Percentiles rank a stretch among this genome's conserved stretches.
Evolutionary conservation across 2,329 filamentous ascomycete genomes (phyloP).

Genomic region (Orbilia javanica): DNA sequence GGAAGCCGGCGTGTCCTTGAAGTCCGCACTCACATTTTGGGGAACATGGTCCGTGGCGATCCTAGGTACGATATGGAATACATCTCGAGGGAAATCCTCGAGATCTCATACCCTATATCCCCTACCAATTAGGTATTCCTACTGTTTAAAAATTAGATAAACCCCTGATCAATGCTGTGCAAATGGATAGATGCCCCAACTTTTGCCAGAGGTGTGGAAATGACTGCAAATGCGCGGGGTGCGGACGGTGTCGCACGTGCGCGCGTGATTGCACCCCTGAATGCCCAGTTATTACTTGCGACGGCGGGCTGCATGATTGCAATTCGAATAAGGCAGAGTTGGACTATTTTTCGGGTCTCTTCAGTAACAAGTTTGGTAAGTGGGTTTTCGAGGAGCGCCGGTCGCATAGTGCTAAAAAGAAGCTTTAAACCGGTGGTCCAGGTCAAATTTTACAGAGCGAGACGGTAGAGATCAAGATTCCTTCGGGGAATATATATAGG

Average conservation of each 20-base stretch:
- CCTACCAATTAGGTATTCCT: no score
- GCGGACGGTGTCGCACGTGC: neutral
- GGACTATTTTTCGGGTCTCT: no score
- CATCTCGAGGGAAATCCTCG: neutral
- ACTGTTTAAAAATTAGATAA: no score
- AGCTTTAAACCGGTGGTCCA: neutral
- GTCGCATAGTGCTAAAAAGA: no score
- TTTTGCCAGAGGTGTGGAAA: neutral
- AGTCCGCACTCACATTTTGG: neutral
- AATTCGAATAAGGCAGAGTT: no score
- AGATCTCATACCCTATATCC: no score
- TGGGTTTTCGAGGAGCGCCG: no score
- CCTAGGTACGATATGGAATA: neutral
- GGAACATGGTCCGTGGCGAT: neutral
- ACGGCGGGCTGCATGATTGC: neutral
- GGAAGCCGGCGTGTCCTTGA: no score
- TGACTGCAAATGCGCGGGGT: neutral
- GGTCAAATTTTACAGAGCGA: neutral
- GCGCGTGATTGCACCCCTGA: no score
- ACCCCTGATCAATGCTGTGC: no score
- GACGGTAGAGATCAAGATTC: neutral
- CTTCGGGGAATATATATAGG: neutral
- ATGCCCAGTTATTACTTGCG: no score
- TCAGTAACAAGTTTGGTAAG: no score
- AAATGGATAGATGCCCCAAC: neutral